These are phyloP conservation scores for Cystobasidium ongulense DNA, from an alignment of 768 basidiomycete species.

Conservation along the genomic window DNA sequence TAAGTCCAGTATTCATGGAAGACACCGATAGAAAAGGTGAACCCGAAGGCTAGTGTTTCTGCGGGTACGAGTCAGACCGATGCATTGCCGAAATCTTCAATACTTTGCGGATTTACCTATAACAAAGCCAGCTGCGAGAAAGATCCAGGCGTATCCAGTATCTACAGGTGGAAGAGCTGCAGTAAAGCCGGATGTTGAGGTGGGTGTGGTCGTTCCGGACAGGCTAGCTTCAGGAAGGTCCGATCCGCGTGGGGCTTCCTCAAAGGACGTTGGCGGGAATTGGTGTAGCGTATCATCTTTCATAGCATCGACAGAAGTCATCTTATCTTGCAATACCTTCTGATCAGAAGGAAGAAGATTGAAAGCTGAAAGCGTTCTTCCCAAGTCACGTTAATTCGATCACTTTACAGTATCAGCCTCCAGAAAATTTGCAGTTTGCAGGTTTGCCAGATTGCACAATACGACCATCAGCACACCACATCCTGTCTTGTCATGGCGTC, in stretches of 20 bases:
- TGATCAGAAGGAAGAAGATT: not conserved
- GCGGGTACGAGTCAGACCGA: not conserved
- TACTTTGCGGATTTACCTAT: not conserved
- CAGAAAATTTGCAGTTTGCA: not conserved
- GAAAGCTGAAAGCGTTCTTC: not conserved
- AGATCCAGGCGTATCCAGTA: conserved; percentile 24
- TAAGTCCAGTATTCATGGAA: conserved; percentile 18
- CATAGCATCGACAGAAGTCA: not conserved
- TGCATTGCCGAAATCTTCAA: not conserved
- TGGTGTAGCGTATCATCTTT: not conserved
- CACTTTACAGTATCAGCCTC: not conserved
- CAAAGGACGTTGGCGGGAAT: not conserved
- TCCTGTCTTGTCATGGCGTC: not conserved
- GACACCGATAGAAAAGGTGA: conserved; percentile 12
- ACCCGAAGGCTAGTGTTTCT: conserved; percentile 23
- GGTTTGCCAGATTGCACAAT: not conserved
- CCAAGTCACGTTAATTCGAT: not conserved
- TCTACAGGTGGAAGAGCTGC: conserved; percentile 8
- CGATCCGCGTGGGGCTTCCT: not conserved
- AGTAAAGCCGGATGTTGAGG: not conserved
- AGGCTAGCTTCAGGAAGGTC: not conserved
- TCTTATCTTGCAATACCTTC: not conserved
- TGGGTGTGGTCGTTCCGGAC: not conserved
- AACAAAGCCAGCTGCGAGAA: conserved; percentile 6
- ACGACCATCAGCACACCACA: not conserved